Evolutionary conservation across 2,329 filamentous ascomycete species (phyloP).

Genomic region (Fusarium equiseti): DNA sequence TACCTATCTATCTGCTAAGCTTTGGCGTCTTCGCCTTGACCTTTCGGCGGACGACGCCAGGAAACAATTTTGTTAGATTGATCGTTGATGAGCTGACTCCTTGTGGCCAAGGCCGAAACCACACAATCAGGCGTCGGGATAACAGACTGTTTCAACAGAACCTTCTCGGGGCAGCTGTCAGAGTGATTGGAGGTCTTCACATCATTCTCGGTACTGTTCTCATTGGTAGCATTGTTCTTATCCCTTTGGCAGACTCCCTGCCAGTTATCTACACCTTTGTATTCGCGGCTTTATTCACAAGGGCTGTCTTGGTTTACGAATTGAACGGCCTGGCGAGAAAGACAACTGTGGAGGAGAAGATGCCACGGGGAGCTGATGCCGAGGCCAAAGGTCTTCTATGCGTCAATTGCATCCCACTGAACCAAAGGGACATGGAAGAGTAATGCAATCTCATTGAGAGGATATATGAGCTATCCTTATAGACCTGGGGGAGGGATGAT

Average conservation of each 20-base stretch:
- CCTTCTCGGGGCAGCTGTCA: conserved; percentile 1
- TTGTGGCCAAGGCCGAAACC: conserved; percentile 12
- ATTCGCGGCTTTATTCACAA: conserved; percentile 17
- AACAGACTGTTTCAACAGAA: background rate
- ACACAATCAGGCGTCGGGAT: conserved; percentile 2
- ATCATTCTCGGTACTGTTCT: conserved; percentile 28
- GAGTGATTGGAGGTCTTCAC: conserved; percentile 19
- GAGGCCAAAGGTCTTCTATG: too few species aligned
- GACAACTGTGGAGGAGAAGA: background rate
- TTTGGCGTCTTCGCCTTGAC: conserved; percentile 24
- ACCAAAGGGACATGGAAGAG: too few species aligned
- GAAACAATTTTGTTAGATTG: background rate
- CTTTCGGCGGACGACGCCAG: conserved; percentile 3
- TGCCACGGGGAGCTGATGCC: too few species aligned
- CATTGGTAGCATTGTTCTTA: conserved; percentile 19
- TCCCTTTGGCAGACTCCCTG: conserved; percentile 23
- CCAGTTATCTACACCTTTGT: conserved; percentile 31
- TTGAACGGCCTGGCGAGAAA: conserved; percentile 17
- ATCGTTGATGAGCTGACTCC: conserved; percentile 21
- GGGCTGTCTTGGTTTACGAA: conserved; percentile 18
- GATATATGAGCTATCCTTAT: too few species aligned
- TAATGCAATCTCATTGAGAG: too few species aligned
- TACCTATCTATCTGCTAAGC: conserved; percentile 24
- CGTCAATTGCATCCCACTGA: too few species aligned
- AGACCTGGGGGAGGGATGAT: too few species aligned